Percentiles rank a stretch among this genome's conserved stretches.
Conservation (phyloP, 116 monocot genomes). For the Iris pallida region DNA sequence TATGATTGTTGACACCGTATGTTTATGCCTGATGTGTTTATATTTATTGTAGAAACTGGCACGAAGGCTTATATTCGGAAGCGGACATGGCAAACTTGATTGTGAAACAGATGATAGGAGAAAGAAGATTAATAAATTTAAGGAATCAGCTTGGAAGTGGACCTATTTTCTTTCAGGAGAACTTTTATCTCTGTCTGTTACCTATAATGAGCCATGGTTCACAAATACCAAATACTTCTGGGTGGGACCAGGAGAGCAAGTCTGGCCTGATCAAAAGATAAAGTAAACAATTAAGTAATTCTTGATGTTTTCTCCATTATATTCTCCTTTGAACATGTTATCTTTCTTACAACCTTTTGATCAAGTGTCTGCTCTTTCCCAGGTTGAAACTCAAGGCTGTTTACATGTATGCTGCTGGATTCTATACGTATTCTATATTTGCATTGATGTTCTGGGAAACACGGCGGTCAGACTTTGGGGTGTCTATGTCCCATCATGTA, state of each 20-base stretch:
- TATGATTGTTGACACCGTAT: too few species aligned
- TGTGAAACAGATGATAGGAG: slow-evolving; percentile 25
- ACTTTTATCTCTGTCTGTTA: slow-evolving; percentile 52
- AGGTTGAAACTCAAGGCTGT: slow-evolving; percentile 78
- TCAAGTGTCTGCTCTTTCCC: slow-evolving; percentile 9
- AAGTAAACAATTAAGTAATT: slow-evolving; percentile 41
- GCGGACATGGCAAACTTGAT: slow-evolving; percentile 24
- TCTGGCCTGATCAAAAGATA: slow-evolving; percentile 82
- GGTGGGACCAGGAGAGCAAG: slow-evolving; percentile 84
- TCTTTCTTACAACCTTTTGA: not conserved
- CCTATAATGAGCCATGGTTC: slow-evolving; percentile 86
- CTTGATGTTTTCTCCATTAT: not conserved
- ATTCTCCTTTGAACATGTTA: not conserved
- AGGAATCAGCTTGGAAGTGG: slow-evolving; percentile 78
- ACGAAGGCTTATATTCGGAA: slow-evolving; percentile 29
- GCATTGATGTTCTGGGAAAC: slow-evolving; percentile 59
- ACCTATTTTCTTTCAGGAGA: slow-evolving; percentile 69
- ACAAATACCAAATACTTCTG: slow-evolving; percentile 71
- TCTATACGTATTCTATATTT: slow-evolving; percentile 55
- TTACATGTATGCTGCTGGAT: slow-evolving; percentile 57
- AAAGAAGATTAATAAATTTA: slow-evolving; percentile 57
- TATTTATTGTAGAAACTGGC: slow-evolving; percentile 33
- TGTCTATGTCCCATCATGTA: slow-evolving; percentile 65
- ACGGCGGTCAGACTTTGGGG: slow-evolving; percentile 45
- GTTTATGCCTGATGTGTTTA: too few species aligned